Base-by-base conservation (phyloP, 2,329 filamentous ascomycete genomes). In the Epichloe typhina region DNA sequence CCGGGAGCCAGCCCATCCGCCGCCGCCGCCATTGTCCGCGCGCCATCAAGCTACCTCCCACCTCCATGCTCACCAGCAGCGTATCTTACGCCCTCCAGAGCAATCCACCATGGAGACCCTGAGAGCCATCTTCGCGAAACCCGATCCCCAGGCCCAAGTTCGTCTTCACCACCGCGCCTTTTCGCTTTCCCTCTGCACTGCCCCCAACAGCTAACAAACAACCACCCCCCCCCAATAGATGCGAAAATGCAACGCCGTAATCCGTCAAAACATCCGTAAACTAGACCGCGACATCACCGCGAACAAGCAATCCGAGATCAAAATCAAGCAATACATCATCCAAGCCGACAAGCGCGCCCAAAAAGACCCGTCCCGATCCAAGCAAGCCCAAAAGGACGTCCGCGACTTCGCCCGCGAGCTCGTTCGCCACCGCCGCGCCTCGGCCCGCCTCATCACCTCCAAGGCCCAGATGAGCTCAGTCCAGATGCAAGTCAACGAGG, bases 401-500 rank as follows among this genome's bases (percentile, higher is more conserved):
- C 88, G 93, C 58, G 83, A 84, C 56, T 95, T 96, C 66, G 93
- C 93, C 23, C 79, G 82, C 57, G 91, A 96, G 68, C 78, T 97
- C 47, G 80, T 97, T 55, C 83, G 86, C 49, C 80, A 88, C 53
- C 86, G 93, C 56, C 87, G 84, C 64, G 83, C 89, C 55, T 77
- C 76, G 17, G 71, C 76, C 33, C 82, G 93, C 4, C 76, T 97
- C 39, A 76, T 84, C 17, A 97, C 91, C 0, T 85, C 84, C 60
- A 94, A 94, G 65, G 93, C 93, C 2, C 93, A 97, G 70, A 79
- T 98, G 46, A 83, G 84, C 64, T 91, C 85, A 58, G 91, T 98
- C 42, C 84, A 91, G 68, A 95, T 97, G 89, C 93, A 97, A 70
- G 91, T 98, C 62, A 88, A 90, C 62, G 91, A 97, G 71, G 90